Percentiles rank a stretch among this genome's conserved stretches.
Evolutionary conservation across 1,284 basidiomycete species (phyloP).

Genomic region (Cutaneotrichosporon sp.): DNA sequence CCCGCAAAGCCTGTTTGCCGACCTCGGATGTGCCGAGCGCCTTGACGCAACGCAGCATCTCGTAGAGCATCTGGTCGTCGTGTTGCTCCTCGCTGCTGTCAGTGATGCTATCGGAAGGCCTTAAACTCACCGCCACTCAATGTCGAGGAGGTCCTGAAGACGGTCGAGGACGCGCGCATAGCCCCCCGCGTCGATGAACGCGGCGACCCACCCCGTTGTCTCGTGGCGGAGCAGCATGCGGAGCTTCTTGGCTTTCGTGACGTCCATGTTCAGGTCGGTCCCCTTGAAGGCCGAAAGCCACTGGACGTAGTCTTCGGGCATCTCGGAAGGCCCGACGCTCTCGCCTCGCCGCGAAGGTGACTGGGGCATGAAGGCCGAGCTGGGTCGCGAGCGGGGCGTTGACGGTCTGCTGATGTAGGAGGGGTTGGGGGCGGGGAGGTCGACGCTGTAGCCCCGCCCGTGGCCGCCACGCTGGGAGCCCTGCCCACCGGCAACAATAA

Average conservation of each 20-base stretch:
- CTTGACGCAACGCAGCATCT: slow-evolving; percentile 90
- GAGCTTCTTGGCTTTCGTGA: slow-evolving; percentile 50
- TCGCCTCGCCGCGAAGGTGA: slow-evolving; percentile 9
- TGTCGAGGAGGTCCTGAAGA: slow-evolving; percentile 86
- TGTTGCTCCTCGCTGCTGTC: slow-evolving; percentile 86
- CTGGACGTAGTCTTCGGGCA: slow-evolving; percentile 38
- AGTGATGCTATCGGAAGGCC: background rate
- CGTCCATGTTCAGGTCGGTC: slow-evolving; percentile 50
- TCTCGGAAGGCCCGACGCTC: slow-evolving; percentile 27
- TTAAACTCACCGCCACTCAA: slow-evolving; percentile 85
- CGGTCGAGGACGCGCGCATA: slow-evolving; percentile 80
- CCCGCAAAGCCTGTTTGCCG: slow-evolving; percentile 67
- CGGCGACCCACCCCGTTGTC: slow-evolving; percentile 82
- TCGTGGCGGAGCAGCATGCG: slow-evolving; percentile 78
- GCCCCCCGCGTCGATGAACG: slow-evolving; percentile 81
- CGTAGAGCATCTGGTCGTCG: slow-evolving; percentile 90
- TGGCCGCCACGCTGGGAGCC: slow-evolving; percentile 2
- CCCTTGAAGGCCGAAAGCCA: slow-evolving; percentile 42
- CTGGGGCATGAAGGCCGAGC: slow-evolving; percentile 10
- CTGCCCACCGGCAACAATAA: slow-evolving; percentile 32
- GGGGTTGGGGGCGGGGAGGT: background rate
- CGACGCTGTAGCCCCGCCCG: slow-evolving; percentile 9
- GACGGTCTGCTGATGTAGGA: slow-evolving; percentile 7
- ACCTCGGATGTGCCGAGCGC: slow-evolving; percentile 81
- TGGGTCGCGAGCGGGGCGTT: slow-evolving; percentile 7